Evolutionary conservation across 164 flowering plant genomes (phyloP).

Genomic region (Chimonanthus salicifolius): DNA sequence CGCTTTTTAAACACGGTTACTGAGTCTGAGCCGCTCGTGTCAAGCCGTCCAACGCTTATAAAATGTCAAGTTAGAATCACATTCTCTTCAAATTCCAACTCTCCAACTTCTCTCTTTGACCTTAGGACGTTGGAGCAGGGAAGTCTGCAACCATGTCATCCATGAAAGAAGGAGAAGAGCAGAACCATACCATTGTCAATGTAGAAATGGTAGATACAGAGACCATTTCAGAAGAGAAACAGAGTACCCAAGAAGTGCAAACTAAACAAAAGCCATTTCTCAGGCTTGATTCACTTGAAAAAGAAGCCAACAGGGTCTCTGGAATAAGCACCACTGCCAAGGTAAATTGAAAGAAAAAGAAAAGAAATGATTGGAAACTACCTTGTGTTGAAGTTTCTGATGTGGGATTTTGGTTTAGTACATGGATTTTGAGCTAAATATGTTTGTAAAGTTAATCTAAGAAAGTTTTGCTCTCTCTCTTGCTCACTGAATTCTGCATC

Average conservation of each 20-base stretch:
- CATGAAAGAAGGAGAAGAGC: constrained; percentile 1
- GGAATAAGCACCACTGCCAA: background rate
- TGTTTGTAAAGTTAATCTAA: too few relatives aligned
- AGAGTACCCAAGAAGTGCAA: background rate
- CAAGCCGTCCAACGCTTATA: too few relatives aligned
- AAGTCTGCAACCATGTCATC: background rate
- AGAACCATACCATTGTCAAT: background rate
- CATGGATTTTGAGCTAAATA: background rate
- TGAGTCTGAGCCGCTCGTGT: too few relatives aligned
- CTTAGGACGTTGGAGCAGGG: too few relatives aligned
- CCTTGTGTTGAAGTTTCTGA: background rate
- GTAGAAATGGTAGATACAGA: constrained; percentile 1
- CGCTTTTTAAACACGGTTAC: too few relatives aligned
- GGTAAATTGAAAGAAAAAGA: background rate
- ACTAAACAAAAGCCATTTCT: background rate
- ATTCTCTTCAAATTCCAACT: too few relatives aligned
- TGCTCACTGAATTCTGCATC: too few relatives aligned
- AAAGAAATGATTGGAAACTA: too few relatives aligned
- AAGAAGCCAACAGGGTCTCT: background rate
- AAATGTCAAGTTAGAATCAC: too few relatives aligned
- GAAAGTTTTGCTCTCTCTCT: too few relatives aligned
- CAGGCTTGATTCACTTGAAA: constrained; percentile 1
- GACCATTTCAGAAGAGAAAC: background rate
- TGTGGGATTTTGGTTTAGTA: background rate
- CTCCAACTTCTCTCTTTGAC: too few relatives aligned